These are phyloP conservation scores for Ceratocystis diversiconidia DNA, from an alignment of 2,329 filamentous ascomycete species.

Conservation along the genomic window DNA sequence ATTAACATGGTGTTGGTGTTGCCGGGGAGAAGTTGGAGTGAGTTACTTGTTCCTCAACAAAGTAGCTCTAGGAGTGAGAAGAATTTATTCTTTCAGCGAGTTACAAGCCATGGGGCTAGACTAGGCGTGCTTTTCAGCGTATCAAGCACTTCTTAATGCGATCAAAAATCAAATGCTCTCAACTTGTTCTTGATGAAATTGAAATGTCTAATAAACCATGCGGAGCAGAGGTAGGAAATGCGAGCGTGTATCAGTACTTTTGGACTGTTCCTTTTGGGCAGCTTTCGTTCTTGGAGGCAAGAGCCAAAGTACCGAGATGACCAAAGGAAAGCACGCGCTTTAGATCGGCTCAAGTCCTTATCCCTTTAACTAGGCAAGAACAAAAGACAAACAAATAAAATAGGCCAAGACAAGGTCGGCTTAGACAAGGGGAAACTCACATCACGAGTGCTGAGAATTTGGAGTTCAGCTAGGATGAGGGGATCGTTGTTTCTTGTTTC, in stretches of 20 bases:
- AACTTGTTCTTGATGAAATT: not conserved
- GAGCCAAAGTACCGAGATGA: not conserved
- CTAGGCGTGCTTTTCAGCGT: too few species aligned
- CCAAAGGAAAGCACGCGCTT: not conserved
- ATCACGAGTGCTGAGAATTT: not conserved
- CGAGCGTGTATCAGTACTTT: not conserved
- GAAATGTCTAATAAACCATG: too few species aligned
- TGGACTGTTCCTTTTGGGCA: not conserved
- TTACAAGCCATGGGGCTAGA: too few species aligned
- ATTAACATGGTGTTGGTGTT: too few species aligned
- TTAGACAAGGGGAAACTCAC: not conserved
- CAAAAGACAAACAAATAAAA: not conserved
- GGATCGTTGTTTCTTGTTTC: not conserved
- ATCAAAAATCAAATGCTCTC: too few species aligned
- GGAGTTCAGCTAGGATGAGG: not conserved
- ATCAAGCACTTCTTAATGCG: too few species aligned
- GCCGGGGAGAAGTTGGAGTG: too few species aligned
- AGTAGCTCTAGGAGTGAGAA: too few species aligned
- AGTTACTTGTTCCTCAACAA: too few species aligned
- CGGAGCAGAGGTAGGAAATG: too few species aligned
- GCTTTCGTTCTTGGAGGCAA: not conserved
- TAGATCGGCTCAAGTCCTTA: not conserved
- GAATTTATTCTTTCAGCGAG: too few species aligned
- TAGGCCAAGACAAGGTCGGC: too few species aligned
- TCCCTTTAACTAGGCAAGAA: not conserved